A percentile compares a stretch with the other conserved stretches of the same genome.
These are phyloP conservation scores for Irpex rosettiformis DNA, from an alignment of 1,284 basidiomycete species.

Conservation along the genomic window DNA sequence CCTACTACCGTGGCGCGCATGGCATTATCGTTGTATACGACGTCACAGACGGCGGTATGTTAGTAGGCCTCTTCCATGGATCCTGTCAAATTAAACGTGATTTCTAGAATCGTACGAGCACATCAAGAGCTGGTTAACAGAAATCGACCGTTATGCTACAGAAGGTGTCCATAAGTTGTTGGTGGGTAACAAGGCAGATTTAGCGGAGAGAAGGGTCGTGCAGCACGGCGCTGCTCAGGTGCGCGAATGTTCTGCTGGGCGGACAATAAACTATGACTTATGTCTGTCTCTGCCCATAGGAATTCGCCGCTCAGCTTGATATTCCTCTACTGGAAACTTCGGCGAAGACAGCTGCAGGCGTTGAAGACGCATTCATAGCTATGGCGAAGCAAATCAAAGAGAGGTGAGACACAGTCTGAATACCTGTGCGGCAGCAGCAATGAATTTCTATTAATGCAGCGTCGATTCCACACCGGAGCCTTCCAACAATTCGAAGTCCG, in stretches of 20 bases:
- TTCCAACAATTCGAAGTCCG: constrained; percentile 21
- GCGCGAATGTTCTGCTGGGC: not conserved
- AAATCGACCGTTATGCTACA: constrained; percentile 98
- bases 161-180: constrained; percentile 99
- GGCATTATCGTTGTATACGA: constrained; percentile 99
- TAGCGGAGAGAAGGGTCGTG: constrained; percentile 96
- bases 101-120: constrained; percentile 89
- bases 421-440: not conserved
- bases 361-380: constrained; percentile 98
- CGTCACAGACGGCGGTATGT: constrained; percentile 92
- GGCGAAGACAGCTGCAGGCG: constrained; percentile 97
- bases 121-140: constrained; percentile 99
- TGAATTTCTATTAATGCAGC: constrained; percentile 11
- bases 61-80: constrained; percentile 11
- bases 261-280: not conserved
- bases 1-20: constrained; percentile 95
- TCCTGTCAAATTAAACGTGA: not conserved
- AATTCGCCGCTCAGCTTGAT: constrained; percentile 91
- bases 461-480: constrained; percentile 26
- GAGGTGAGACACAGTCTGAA: constrained; percentile 45
- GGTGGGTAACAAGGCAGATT: constrained; percentile 97
- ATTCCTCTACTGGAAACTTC: constrained; percentile 99
- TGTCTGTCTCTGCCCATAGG: constrained; percentile 38
- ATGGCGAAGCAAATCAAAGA: constrained; percentile 99
- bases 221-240: constrained; percentile 97